Base-by-base conservation (phyloP, 2,329 filamentous ascomycete genomes). In the Trichophyton rubrum region DNA sequence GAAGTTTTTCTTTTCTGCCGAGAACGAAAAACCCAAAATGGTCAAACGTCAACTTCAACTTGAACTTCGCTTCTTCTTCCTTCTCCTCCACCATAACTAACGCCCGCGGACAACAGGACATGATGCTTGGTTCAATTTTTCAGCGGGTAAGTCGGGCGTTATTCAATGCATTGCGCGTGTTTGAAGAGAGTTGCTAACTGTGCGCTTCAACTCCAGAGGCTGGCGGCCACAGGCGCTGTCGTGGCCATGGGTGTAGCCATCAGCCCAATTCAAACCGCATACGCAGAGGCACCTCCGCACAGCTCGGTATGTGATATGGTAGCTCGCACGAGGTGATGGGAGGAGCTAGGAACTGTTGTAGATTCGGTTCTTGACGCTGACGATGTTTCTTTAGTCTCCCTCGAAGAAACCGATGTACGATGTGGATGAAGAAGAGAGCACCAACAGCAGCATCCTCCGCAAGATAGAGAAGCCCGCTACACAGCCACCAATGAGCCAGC, bases 111-210 rank as follows among this genome's bases (percentile, higher is more conserved):
- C 61, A 64, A 63, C 64, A 62, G 62, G 67, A 66, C 66, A 49
- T 24, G 64, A 74, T 74, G 72, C 71, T 72, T 67, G 71, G 72
- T 69, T 71, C 71, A 69, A 70, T 75, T 66, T 68, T 75, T 64
- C 69, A 72, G 62, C 72, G 71, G 71, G 74, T 76, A 70, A 60
- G 68, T 66, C 15, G 5, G 38, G 30, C 40, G 8, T 27, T 13
- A 30, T 6, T 6, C 27, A 30, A 30, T 30, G 27, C 27, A 30
- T 30, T 30, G 27, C 62, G n/a, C 11, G 11, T 67, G 66, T 62
- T 62, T 55, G 17, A 58, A 22, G n/a, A 45, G 41, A n/a, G 20
- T 9, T 33, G 33, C 43, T 53, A 20, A 58, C 41, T 3, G 13
- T 59, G 27, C 33, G 33, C 38, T 56, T 30, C 8, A 53, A 15